Conservation (phyloP, 768 basidiomycete genomes). For the Trametes punicea region DNA sequence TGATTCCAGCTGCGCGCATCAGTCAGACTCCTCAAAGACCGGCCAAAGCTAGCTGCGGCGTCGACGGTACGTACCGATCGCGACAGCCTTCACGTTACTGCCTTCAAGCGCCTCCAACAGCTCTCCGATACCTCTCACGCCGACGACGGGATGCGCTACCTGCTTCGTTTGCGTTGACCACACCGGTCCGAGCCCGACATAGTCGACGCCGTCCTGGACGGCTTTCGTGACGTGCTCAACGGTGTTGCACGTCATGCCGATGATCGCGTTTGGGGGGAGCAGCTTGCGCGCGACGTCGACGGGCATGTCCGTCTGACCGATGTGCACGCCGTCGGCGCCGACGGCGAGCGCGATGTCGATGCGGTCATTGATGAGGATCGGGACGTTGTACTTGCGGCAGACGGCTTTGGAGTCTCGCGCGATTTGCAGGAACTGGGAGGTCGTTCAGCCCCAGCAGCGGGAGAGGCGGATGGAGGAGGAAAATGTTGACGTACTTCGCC, state of each 20-base stretch:
- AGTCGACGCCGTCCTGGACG: slow-evolving; percentile 66
- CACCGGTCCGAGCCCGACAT: slow-evolving; percentile 84
- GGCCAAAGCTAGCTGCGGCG: not conserved
- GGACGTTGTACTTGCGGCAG: slow-evolving; percentile 74
- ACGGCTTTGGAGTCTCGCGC: slow-evolving; percentile 66
- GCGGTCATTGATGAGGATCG: slow-evolving; percentile 84
- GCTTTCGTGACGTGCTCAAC: slow-evolving; percentile 62
- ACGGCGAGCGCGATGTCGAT: slow-evolving; percentile 84
- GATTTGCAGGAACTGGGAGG: slow-evolving; percentile 67
- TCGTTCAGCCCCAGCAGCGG: not conserved
- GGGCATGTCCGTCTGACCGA: slow-evolving; percentile 88
- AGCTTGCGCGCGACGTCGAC: slow-evolving; percentile 60
- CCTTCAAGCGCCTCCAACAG: slow-evolving; percentile 65
- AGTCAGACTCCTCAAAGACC: not conserved
- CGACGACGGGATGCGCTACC: slow-evolving; percentile 59
- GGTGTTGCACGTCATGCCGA: slow-evolving; percentile 80
- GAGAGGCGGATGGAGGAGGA: not conserved
- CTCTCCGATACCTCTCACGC: slow-evolving; percentile 67
- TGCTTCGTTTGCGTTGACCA: slow-evolving; percentile 81
- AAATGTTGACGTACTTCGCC: slow-evolving; percentile 54
- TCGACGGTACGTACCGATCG: slow-evolving; percentile 63
- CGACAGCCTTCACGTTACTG: slow-evolving; percentile 67
- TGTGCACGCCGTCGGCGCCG: slow-evolving; percentile 75
- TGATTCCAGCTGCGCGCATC: slow-evolving; percentile 71
- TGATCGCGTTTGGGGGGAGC: slow-evolving; percentile 64